phyloP scores from a whole-genome alignment of 305 asterid genomes.

The Fraxinus angustifolia region DNA sequence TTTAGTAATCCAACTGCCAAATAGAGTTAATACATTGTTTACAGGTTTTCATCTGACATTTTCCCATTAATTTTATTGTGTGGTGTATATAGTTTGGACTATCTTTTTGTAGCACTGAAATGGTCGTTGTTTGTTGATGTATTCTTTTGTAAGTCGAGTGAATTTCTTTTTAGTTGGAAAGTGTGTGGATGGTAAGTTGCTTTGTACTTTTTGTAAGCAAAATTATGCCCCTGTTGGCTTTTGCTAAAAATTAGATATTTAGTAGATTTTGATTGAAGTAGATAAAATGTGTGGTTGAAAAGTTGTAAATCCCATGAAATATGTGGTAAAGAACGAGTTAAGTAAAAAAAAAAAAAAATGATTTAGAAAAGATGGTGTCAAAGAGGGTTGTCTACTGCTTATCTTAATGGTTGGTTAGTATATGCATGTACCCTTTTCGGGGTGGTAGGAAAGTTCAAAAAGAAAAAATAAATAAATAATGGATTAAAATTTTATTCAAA shows the following conservation, averaged over 20 bases:
- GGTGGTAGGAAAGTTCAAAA: neutral
- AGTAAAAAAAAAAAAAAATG: neutral
- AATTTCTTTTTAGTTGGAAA: slow-evolving; percentile 15
- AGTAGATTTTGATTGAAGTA: neutral
- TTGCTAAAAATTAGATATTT: neutral
- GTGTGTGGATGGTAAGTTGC: slow-evolving; percentile 5
- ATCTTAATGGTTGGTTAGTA: neutral
- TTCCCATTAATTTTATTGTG: slow-evolving; percentile 26
- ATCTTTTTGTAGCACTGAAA: slow-evolving; percentile 27
- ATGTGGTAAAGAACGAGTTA: neutral
- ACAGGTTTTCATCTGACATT: slow-evolving; percentile 24
- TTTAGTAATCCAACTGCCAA: slow-evolving; percentile 5
- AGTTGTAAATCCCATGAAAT: no score
- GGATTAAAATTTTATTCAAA: no score
- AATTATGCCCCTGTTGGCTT: neutral
- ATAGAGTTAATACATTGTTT: slow-evolving; percentile 20
- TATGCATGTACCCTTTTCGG: neutral
- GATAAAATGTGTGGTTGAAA: no score
- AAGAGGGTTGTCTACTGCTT: neutral
- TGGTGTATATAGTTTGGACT: slow-evolving; percentile 38
- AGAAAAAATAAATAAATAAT: no score
- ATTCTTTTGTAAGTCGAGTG: slow-evolving; percentile 46
- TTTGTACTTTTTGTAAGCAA: neutral
- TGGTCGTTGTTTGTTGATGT: slow-evolving; percentile 28
- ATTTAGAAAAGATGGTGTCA: neutral